phyloP scores from a whole-genome alignment of 2,329 filamentous ascomycete species.

The Cryoendolithus antarcticus region DNA sequence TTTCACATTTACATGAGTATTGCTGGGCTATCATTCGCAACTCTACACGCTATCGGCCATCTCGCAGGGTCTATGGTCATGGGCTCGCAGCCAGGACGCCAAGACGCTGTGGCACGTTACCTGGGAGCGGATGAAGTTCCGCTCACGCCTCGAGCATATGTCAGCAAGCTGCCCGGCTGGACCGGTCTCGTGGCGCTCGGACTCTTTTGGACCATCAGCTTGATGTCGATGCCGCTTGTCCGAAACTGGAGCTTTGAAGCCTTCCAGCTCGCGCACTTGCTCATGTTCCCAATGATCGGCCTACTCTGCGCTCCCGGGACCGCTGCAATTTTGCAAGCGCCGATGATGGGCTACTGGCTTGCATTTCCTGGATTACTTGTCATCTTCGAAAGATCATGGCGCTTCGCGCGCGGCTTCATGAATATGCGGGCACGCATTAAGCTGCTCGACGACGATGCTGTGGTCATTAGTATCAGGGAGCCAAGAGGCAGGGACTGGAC shows the following conservation, averaged over 20 bases:
- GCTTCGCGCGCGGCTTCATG: slow-evolving; percentile 37
- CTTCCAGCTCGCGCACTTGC: slow-evolving; percentile 44
- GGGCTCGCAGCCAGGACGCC: slow-evolving; percentile 34
- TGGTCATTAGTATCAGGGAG: slow-evolving; percentile 37
- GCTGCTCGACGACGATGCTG: slow-evolving; percentile 41
- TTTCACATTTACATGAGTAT: slow-evolving; percentile 46
- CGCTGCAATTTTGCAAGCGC: slow-evolving; percentile 37
- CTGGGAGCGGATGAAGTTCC: slow-evolving; percentile 35
- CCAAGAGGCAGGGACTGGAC: slow-evolving; percentile 38
- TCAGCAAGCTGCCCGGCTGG: slow-evolving; percentile 38
- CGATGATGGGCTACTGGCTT: slow-evolving; percentile 47
- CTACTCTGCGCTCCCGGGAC: slow-evolving; percentile 45
- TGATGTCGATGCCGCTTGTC: slow-evolving; percentile 39
- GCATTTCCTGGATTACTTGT: slow-evolving; percentile 42
- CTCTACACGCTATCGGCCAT: slow-evolving; percentile 43
- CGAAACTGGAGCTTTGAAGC: slow-evolving; percentile 43
- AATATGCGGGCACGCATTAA: slow-evolving; percentile 36
- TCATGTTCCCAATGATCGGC: slow-evolving; percentile 48
- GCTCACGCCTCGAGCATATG: slow-evolving; percentile 34
- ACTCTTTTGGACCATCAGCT: slow-evolving; percentile 37
- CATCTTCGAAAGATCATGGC: slow-evolving; percentile 35
- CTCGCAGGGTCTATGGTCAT: slow-evolving; percentile 41
- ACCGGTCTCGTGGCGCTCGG: slow-evolving; percentile 38
- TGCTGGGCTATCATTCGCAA: slow-evolving; percentile 38
- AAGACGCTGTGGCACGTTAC: slow-evolving; percentile 32